Percentiles rank a stretch among this genome's conserved stretches.
These are phyloP conservation scores for Tausonia pullulans DNA, from an alignment of 1,284 basidiomycete genomes.

Conservation along the genomic window DNA sequence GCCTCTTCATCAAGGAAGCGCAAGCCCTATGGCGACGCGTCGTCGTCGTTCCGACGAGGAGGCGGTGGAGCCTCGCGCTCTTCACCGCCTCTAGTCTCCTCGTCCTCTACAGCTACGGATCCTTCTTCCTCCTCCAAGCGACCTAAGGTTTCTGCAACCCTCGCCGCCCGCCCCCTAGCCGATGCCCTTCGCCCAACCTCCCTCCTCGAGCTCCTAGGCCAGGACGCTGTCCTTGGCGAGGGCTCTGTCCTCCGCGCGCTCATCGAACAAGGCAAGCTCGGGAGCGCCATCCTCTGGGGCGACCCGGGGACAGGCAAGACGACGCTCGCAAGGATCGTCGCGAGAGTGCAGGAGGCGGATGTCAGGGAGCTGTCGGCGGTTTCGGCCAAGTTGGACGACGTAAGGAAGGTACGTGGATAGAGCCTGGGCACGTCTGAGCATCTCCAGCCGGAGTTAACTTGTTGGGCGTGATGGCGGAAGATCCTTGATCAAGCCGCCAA, in stretches of 20 bases:
- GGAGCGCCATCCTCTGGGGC: slow-evolving; percentile 43
- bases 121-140: background rate
- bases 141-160: background rate
- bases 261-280: background rate
- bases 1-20: too few species aligned
- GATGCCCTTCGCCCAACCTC: slow-evolving; percentile 51
- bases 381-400: slow-evolving; percentile 15
- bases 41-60: too few species aligned
- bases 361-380: slow-evolving; percentile 69
- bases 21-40: background rate
- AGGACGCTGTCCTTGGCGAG: slow-evolving; percentile 47
- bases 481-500: slow-evolving; percentile 72
- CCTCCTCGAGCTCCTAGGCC: slow-evolving; percentile 57
- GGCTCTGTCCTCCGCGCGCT: slow-evolving; percentile 34
- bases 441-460: slow-evolving; percentile 40
- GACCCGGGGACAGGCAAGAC: slow-evolving; percentile 69
- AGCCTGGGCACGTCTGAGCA: slow-evolving; percentile 24
- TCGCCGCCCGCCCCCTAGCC: slow-evolving; percentile 36
- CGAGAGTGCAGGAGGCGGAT: slow-evolving; percentile 46
- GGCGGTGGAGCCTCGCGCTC: too few species aligned
- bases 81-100: background rate
- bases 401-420: background rate
- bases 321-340: slow-evolving; percentile 61
- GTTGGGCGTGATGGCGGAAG: slow-evolving; percentile 52
- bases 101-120: background rate